Conservation (phyloP, 495 filamentous ascomycete species). For the Evernia prunastri region DNA sequence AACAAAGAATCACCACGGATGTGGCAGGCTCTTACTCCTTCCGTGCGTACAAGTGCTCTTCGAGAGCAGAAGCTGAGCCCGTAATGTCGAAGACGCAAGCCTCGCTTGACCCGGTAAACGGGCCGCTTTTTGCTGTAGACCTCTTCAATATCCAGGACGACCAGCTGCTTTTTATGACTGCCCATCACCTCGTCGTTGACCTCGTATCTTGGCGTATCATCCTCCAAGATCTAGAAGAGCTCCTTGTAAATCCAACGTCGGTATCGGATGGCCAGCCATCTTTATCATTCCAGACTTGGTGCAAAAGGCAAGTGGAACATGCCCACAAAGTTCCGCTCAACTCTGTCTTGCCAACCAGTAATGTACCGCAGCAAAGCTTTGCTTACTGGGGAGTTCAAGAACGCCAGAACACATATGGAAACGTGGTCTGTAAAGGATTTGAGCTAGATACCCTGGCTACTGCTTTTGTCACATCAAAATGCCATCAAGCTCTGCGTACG, state of each 20-base stretch:
- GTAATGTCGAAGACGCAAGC: slow-evolving; percentile 36
- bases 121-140: slow-evolving; percentile 41
- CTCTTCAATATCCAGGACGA: slow-evolving; percentile 44
- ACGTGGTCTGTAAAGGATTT: slow-evolving; percentile 41
- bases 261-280: slow-evolving; percentile 32
- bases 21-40: slow-evolving; percentile 38
- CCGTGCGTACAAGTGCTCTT: slow-evolving; percentile 24
- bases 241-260: slow-evolving; percentile 44
- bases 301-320: slow-evolving; percentile 42
- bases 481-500: slow-evolving; percentile 43
- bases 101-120: slow-evolving; percentile 39
- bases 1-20: slow-evolving; percentile 37
- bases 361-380: slow-evolving; percentile 33
- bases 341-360: slow-evolving; percentile 28
- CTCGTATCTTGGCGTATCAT: slow-evolving; percentile 66
- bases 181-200: slow-evolving; percentile 64
- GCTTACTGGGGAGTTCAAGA: slow-evolving; percentile 49
- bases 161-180: slow-evolving; percentile 55
- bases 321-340: slow-evolving; percentile 26
- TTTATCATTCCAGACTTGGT: slow-evolving; percentile 62
- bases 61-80: slow-evolving; percentile 27
- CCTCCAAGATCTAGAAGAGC: slow-evolving; percentile 58
- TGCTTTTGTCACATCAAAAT: slow-evolving; percentile 37
- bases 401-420: slow-evolving; percentile 42
- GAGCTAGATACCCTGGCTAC: slow-evolving; percentile 43